phyloP scores from a whole-genome alignment of 2,329 filamentous ascomycete species.

The Elsinoe batatas region DNA sequence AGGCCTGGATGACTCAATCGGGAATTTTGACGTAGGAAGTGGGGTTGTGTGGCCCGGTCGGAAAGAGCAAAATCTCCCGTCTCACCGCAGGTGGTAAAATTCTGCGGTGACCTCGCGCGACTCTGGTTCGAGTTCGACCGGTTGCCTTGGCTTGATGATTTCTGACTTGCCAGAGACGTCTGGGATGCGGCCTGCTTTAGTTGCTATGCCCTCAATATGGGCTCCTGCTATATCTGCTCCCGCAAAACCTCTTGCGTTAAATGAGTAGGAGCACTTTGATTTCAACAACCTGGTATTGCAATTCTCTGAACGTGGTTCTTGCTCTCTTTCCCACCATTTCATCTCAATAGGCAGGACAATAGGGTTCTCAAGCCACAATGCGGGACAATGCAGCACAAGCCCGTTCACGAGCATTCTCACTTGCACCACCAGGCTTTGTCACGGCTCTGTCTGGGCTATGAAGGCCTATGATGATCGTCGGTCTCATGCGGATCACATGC shows the following conservation, averaged over 20 bases:
- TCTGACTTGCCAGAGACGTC: not conserved
- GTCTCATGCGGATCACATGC: not conserved
- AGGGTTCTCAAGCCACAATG: slow-evolving; percentile 5
- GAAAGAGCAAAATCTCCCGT: not conserved
- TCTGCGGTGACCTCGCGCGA: not conserved
- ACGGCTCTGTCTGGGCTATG: not conserved
- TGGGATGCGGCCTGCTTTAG: not conserved
- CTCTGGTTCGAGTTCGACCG: slow-evolving; percentile 6
- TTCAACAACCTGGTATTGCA: too few relatives aligned
- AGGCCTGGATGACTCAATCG: not conserved
- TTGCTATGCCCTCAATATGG: too few relatives aligned
- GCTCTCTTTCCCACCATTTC: too few relatives aligned
- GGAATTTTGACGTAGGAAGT: not conserved
- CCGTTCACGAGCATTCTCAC: not conserved
- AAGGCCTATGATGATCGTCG: not conserved
- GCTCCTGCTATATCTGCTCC: too few relatives aligned
- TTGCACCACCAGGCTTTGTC: not conserved
- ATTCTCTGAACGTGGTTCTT: too few relatives aligned
- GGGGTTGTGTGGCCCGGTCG: slow-evolving; percentile 5
- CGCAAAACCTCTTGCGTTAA: too few relatives aligned
- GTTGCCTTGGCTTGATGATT: not conserved
- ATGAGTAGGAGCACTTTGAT: too few relatives aligned
- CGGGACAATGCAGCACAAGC: not conserved
- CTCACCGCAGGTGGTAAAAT: not conserved
- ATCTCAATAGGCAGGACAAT: not conserved